Evolutionary conservation across 176 grass and related monocot genomes (phyloP), one percentile per base, ranked within the genome.

Genomic region (Triticum dicoccoides): DNA sequence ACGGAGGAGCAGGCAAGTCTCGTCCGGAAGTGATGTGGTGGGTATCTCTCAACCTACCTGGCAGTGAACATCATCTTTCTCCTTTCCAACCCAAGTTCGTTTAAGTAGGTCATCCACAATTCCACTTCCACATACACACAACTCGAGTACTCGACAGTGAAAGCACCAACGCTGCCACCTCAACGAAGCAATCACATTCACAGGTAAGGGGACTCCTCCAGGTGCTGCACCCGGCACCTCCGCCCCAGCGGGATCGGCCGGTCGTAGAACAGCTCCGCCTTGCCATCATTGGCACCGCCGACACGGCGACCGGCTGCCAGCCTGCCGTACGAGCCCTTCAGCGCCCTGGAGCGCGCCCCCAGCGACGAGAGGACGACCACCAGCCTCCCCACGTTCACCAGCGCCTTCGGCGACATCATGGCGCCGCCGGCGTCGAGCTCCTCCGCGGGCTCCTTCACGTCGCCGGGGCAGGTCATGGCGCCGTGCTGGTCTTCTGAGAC

Each of bases 211-310:
- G 64, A 65, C 44, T 80, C 89, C 54, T 86, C 80, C 5, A 87
- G 74, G 74, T 90, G 89, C 72, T 90, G 84, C 35, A 87, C 65
- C n/a, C 84, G 75, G 74, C 89, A 90, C 73, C 89, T 64, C 74
- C 84, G 73, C 0, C 89, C 89, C 84, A 90, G 12, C 42, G 89
- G 73, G 30, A 86, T 90, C 24, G 84, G 89, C 1, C 89, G 84
- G 12, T 73, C 75, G 24, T 90, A 90, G 84, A 90, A 90, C 32
- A 83, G 25, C 32, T 90, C 84, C 41, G 64, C 56, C 80, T 78
- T 72, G 18, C 7, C 56, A 4, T 54, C 68, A 7, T 2, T 4
- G 33, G 1, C 52, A 32, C 64, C 59, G 8, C 14, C 3, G 32
- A 3, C 39, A 6, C 79, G 39, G 8, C 79, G 18, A 30, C 81